Evolutionary conservation across 2,329 filamentous ascomycete species (phyloP).

Genomic region (Cladosporium velox): DNA sequence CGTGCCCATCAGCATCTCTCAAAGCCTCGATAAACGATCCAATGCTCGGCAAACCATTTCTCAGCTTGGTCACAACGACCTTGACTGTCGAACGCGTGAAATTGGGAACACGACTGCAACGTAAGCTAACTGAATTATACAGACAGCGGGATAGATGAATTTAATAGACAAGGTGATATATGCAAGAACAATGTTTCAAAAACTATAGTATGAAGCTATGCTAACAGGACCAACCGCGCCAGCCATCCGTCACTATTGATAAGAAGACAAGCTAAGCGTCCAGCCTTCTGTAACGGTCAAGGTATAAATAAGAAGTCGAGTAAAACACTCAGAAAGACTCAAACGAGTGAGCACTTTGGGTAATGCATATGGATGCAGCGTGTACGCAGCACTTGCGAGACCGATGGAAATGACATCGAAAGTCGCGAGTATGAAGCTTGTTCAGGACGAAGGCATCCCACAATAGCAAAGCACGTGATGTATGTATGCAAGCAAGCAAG

Average conservation of each 20-base stretch:
- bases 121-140: too few species aligned
- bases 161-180: background rate
- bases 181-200: background rate
- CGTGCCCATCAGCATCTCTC: background rate
- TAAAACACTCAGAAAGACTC: background rate
- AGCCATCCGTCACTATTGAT: background rate
- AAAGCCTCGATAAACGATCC: background rate
- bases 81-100: too few species aligned
- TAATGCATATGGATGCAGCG: background rate
- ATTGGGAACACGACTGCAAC: too few species aligned
- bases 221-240: background rate
- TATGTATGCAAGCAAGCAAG: background rate
- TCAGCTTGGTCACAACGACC: too few species aligned
- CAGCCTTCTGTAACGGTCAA: background rate
- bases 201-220: background rate
- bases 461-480: background rate
- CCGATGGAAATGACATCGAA: background rate
- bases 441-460: background rate
- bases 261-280: background rate
- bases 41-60: too few species aligned
- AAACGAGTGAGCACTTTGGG: background rate
- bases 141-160: background rate
- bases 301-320: slow-evolving; percentile 1
- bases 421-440: background rate
- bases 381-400: background rate